Evolutionary conservation across 768 basidiomycete genomes (phyloP), one percentile per base, ranked within the genome.

Genomic region (Hortiboletus campestris): DNA sequence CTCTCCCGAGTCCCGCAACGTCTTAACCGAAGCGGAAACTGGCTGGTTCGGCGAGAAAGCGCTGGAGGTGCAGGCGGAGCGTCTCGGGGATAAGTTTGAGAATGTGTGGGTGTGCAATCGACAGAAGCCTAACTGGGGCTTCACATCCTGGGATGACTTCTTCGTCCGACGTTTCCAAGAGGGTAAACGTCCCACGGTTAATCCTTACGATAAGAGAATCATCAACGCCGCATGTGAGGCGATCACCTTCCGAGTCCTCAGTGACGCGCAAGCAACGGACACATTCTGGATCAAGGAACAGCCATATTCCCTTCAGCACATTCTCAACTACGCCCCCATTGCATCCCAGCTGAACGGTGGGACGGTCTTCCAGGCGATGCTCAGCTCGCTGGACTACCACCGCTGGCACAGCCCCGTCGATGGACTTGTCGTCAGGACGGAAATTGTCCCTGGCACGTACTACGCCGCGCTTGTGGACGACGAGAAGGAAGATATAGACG

Each of bases 331-430:
- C 38, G 76, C 83, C 56, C 61, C 72, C 2, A 63, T 68, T 50
- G 67, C 77, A 0, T 53, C 72, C 2, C 66, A 75, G 20, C 81
- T 84, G 55, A 70, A 76, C 6, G 81, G 79, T 5, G 84, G 79
- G 3, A 76, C 78, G 1, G 66, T 82, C 35, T 78, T 76, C 66
- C 85, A 86, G 63, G 83, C 77, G 0, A 84, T 85, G 64, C 78
- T 87, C 54, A 75, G 74, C 48, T 75, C 82, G 1, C 59, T 76
- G 32, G 75, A 77, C 28, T 86, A 85, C 62, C 85, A 86, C 62
- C 80, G 84, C 25, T 86, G 84, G 84, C 81, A 83, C 66, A 70
- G 75, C 47, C 86, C 86, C 52, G 76, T 86, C 12, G 71, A 74
- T 39, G 81, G 81, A 3, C 67, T 42, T 1, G 69, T 83, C 35